These are phyloP conservation scores for Priceomyces carsonii DNA, from an alignment of 805 yeast species.

Conservation along the genomic window DNA sequence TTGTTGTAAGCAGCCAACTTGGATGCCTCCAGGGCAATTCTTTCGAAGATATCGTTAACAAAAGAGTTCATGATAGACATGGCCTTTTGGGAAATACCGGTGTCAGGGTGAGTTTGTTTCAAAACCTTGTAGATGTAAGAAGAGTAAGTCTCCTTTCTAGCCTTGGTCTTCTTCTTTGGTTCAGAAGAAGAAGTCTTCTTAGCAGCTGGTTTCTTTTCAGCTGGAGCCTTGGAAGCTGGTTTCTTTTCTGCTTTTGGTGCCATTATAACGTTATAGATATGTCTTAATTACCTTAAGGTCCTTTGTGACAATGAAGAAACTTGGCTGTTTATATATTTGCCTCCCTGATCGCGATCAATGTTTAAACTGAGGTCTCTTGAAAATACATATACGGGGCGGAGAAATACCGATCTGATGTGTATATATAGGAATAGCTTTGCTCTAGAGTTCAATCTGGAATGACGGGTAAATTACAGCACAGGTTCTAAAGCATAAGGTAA, in stretches of 20 bases:
- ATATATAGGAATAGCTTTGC: conserved; percentile 2
- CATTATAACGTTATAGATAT: conserved; percentile 40
- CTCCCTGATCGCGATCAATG: conserved; percentile 7
- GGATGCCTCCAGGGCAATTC: conserved; percentile 97
- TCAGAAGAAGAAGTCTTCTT: conserved; percentile 81
- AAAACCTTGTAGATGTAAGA: conserved; percentile 98
- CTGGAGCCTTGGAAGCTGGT: conserved; percentile 96
- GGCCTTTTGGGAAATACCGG: conserved; percentile 98
- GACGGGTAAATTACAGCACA: conserved; percentile 3
- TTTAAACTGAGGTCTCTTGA: conserved; percentile 1
- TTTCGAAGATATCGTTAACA: conserved; percentile 96
- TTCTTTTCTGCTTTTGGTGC: conserved; percentile 71
- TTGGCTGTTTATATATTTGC: conserved; percentile 10
- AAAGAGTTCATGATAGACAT: conserved; percentile 99
- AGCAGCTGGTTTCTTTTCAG: conserved; percentile 90
- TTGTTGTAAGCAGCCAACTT: conserved; percentile 98
- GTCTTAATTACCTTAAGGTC: conserved; percentile 3
- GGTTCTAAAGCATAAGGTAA: no score
- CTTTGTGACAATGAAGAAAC: conserved; percentile 2
- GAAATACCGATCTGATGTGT: conserved; percentile 3
- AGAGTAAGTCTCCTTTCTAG: conserved; percentile 97
- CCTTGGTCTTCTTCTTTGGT: conserved; percentile 88
- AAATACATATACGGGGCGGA: background rate
- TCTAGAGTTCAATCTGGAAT: background rate
- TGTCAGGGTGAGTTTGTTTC: conserved; percentile 98